Conservation (phyloP, 345 rosid species). For the Syzygium aqueum region DNA sequence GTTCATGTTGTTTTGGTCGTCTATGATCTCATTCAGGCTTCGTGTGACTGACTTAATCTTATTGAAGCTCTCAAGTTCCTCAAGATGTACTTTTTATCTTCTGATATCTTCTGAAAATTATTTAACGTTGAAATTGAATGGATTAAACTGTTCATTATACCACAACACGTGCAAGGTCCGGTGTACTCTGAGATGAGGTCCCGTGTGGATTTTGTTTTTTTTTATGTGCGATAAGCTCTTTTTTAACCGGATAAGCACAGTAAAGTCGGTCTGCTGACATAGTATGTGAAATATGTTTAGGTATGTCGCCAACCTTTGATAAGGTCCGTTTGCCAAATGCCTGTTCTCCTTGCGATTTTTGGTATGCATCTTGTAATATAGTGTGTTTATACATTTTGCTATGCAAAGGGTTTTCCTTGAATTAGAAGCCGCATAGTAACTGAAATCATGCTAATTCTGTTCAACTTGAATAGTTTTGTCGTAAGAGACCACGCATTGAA, state of each 20-base stretch:
- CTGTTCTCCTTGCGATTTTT: not conserved
- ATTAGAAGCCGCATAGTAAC: not conserved
- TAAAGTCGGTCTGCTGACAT: not conserved
- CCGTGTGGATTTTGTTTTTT: no score
- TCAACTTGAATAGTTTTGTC: not conserved
- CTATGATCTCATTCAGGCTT: not conserved
- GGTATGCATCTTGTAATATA: not conserved
- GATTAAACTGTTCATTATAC: not conserved
- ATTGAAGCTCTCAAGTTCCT: not conserved
- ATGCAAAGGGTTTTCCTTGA: not conserved
- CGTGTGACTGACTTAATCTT: not conserved
- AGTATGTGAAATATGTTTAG: not conserved
- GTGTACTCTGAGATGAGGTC: not conserved
- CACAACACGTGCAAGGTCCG: not conserved
- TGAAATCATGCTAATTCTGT: not conserved
- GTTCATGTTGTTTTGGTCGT: not conserved
- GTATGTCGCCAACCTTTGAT: not conserved
- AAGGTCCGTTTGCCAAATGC: not conserved
- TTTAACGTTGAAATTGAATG: not conserved
- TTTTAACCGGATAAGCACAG: not conserved
- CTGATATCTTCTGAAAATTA: not conserved
- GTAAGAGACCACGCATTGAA: not conserved
- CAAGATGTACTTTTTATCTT: not conserved
- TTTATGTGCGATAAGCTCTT: not conserved
- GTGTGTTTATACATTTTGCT: not conserved